A percentile compares a stretch with the other conserved stretches of the same genome.
Evolutionary conservation across 116 monocot species (phyloP).

Genomic region (Zostera marina): DNA sequence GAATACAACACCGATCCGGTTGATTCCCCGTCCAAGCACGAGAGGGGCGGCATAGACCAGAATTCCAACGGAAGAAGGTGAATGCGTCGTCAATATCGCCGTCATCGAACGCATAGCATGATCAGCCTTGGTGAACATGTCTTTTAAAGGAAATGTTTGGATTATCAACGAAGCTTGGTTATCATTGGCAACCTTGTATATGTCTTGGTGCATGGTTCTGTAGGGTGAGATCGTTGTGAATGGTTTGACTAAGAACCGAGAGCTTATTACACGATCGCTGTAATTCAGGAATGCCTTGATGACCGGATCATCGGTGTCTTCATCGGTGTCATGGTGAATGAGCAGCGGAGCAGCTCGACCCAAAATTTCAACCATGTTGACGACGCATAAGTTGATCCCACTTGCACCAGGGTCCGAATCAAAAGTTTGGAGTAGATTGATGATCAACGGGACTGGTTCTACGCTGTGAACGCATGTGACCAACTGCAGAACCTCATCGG

Average conservation of each 20-base stretch:
- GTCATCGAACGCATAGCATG: conserved; percentile 12
- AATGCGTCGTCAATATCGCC: conserved; percentile 13
- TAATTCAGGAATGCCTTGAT: conserved; percentile 46
- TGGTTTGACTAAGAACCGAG: conserved; percentile 33
- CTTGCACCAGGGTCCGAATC: conserved; percentile 8
- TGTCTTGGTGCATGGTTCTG: conserved; percentile 51
- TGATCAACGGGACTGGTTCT: conserved; percentile 21
- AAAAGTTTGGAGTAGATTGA: conserved; percentile 33
- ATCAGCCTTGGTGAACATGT: conserved; percentile 1
- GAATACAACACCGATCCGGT: conserved; percentile 32
- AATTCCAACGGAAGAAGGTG: conserved; percentile 48
- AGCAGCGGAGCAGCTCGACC: conserved; percentile 37
- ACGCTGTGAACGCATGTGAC: conserved; percentile 29
- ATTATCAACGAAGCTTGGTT: conserved; percentile 21
- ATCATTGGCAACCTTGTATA: conserved; percentile 31
- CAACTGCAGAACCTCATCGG: conserved; percentile 29
- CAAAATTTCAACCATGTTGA: conserved; percentile 52
- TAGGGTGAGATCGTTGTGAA: conserved; percentile 45
- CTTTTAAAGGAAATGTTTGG: conserved; percentile 25
- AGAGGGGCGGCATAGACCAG: conserved; percentile 14
- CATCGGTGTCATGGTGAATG: conserved; percentile 17
- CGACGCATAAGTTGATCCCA: conserved; percentile 37
- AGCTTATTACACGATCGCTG: neutral
- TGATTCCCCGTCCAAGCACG: neutral
- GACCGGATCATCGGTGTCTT: conserved; percentile 6